These are phyloP conservation scores for Lactarius sp. DNA, from an alignment of 768 basidiomycete species.

Conservation along the genomic window DNA sequence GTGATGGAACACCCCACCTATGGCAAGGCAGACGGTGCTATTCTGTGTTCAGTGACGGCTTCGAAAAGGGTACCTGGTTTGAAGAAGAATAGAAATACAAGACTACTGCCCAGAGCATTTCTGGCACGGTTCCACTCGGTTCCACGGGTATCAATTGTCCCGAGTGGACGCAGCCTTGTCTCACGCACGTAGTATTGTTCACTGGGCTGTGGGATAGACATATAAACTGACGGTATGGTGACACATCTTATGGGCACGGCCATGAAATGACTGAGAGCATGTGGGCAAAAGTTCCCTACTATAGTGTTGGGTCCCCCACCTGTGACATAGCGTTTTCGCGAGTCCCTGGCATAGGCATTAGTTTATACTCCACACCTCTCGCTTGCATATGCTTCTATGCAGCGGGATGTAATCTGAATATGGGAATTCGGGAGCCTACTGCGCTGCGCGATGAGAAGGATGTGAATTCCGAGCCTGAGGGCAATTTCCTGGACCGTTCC, in stretches of 20 bases:
- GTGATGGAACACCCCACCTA: too few relatives aligned
- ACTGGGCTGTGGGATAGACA: constrained; percentile 4
- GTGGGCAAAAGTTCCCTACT: too few relatives aligned
- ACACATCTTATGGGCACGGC: constrained; percentile 22
- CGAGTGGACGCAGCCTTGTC: constrained; percentile 22
- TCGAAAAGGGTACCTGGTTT: constrained; percentile 9
- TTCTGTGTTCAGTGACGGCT: constrained; percentile 7
- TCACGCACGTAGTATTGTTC: not conserved
- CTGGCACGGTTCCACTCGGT: constrained; percentile 51
- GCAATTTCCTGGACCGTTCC: too few relatives aligned
- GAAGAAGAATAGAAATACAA: constrained; percentile 38
- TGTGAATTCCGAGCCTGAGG: too few relatives aligned
- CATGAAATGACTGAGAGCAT: not conserved
- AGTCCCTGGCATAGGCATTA: too few relatives aligned
- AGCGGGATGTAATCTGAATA: too few relatives aligned
- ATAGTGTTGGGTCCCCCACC: too few relatives aligned
- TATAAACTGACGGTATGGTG: constrained; percentile 18
- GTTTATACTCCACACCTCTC: too few relatives aligned
- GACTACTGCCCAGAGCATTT: constrained; percentile 43
- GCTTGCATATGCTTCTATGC: too few relatives aligned
- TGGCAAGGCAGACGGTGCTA: not conserved
- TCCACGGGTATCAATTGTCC: constrained; percentile 49
- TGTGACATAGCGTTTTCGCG: too few relatives aligned
- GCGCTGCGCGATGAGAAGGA: too few relatives aligned
- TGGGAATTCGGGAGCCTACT: too few relatives aligned